These are phyloP conservation scores for Alternaria hordeiaustralica DNA, from an alignment of 2,329 filamentous ascomycete genomes.

Conservation along the genomic window DNA sequence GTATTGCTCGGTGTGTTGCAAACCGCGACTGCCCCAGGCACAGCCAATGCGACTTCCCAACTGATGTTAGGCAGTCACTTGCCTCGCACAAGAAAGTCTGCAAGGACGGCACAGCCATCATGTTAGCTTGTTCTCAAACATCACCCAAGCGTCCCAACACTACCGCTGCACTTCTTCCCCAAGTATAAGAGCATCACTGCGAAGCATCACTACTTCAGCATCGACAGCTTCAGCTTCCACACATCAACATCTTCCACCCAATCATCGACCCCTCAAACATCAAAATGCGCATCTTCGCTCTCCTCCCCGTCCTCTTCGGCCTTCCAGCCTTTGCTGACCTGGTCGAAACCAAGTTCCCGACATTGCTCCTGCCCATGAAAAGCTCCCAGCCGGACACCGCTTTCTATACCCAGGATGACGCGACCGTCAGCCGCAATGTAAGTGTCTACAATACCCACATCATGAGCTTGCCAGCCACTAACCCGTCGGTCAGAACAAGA, in stretches of 20 bases:
- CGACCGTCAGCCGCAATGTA: conserved; percentile 29
- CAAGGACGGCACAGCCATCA: background rate
- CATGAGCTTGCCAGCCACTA: background rate
- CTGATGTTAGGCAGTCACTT: background rate
- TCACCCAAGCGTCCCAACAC: background rate
- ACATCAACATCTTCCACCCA: background rate
- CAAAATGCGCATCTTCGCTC: conserved; percentile 31
- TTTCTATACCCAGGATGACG: conserved; percentile 32
- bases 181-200: background rate
- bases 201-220: background rate
- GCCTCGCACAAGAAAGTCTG: background rate
- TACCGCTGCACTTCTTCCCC: background rate
- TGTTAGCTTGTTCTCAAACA: background rate
- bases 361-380: conserved; percentile 44
- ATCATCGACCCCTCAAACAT: background rate
- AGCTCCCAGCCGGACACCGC: conserved; percentile 23
- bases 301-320: conserved; percentile 28
- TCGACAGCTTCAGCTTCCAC: background rate
- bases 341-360: conserved; percentile 33
- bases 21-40: background rate
- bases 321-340: conserved; percentile 17
- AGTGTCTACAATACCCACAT: background rate
- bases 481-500: conserved; percentile 14
- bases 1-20: background rate
- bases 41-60: background rate